Conservation (phyloP, 1,284 basidiomycete genomes). For the Somion occarium region DNA sequence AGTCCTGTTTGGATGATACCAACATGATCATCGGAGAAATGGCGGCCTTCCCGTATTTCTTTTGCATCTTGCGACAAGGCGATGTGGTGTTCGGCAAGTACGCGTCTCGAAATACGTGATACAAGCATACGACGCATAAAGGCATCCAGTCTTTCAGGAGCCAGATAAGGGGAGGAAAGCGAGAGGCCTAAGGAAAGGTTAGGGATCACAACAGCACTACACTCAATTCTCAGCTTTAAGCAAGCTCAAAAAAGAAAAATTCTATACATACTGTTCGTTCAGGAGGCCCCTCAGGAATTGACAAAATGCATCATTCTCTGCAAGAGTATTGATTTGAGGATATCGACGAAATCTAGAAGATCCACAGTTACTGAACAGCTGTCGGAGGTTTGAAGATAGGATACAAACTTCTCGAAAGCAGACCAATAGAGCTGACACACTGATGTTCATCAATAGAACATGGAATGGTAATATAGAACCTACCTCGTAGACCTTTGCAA, state of each 20-base stretch:
- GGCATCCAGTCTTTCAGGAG: slow-evolving; percentile 75
- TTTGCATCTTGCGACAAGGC: slow-evolving; percentile 65
- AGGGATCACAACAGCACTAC: slow-evolving; percentile 72
- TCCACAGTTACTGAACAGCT: too few species aligned
- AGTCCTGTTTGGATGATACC: slow-evolving; percentile 84
- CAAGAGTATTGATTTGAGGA: slow-evolving; percentile 67
- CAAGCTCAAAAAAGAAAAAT: not conserved
- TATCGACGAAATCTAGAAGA: slow-evolving; percentile 67
- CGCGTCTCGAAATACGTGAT: slow-evolving; percentile 85
- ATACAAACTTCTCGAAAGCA: slow-evolving; percentile 71
- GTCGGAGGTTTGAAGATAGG: slow-evolving; percentile 4
- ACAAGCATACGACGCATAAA: slow-evolving; percentile 92
- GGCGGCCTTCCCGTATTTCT: slow-evolving; percentile 26
- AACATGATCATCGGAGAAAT: slow-evolving; percentile 56
- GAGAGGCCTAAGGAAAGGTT: slow-evolving; percentile 74
- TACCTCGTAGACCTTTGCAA: slow-evolving; percentile 84
- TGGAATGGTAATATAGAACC: not conserved
- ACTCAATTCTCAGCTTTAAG: slow-evolving; percentile 5
- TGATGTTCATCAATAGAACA: not conserved
- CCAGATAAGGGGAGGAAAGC: slow-evolving; percentile 72
- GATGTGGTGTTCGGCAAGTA: slow-evolving; percentile 87
- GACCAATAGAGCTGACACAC: slow-evolving; percentile 73
- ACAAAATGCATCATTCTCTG: slow-evolving; percentile 81
- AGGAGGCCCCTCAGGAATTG: slow-evolving; percentile 62
- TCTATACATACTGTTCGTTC: slow-evolving; percentile 66